phyloP scores from a whole-genome alignment of 345 rosid genomes.

The Passiflora organensis region DNA sequence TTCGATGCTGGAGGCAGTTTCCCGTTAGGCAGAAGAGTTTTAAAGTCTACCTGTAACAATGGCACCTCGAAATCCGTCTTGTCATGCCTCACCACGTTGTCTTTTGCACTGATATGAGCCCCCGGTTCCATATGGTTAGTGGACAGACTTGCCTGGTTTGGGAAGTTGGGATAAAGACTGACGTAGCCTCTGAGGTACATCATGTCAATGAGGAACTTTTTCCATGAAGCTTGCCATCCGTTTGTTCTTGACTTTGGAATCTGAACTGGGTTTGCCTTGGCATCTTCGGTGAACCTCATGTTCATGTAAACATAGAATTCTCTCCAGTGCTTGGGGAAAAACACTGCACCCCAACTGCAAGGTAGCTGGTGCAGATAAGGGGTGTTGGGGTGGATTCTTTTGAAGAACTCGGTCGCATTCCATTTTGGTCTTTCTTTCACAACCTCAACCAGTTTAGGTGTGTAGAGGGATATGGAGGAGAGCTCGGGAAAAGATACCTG shows the following conservation, averaged over 20 bases:
- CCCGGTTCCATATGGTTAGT: constrained; percentile 99
- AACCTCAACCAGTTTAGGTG: constrained; percentile 80
- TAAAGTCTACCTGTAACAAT: constrained; percentile 65
- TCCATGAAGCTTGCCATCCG: constrained; percentile 99
- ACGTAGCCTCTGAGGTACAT: constrained; percentile 97
- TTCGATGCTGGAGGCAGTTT: constrained; percentile 80
- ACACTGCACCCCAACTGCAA: constrained; percentile 97
- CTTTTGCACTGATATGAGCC: constrained; percentile 88
- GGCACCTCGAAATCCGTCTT: constrained; percentile 91
- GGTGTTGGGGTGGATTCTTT: constrained; percentile 74
- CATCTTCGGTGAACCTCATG: constrained; percentile 91
- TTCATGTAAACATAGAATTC: constrained; percentile 98
- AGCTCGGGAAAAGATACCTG: constrained; percentile 76
- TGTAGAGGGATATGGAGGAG: constrained; percentile 85
- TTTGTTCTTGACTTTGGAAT: constrained; percentile 92
- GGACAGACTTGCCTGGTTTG: constrained; percentile 84
- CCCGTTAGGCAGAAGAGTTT: constrained; percentile 50
- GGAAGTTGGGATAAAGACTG: constrained; percentile 90
- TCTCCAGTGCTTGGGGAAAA: constrained; percentile 99
- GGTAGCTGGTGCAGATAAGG: constrained; percentile 96
- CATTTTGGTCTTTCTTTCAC: constrained; percentile 95
- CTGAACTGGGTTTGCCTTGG: constrained; percentile 86
- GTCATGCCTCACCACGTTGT: constrained; percentile 76
- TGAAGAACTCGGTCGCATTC: constrained; percentile 88
- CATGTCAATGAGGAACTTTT: constrained; percentile 92